These are phyloP conservation scores for Pseudogymnoascus sp. DNA, from an alignment of 2,329 filamentous ascomycete species.

Conservation along the genomic window DNA sequence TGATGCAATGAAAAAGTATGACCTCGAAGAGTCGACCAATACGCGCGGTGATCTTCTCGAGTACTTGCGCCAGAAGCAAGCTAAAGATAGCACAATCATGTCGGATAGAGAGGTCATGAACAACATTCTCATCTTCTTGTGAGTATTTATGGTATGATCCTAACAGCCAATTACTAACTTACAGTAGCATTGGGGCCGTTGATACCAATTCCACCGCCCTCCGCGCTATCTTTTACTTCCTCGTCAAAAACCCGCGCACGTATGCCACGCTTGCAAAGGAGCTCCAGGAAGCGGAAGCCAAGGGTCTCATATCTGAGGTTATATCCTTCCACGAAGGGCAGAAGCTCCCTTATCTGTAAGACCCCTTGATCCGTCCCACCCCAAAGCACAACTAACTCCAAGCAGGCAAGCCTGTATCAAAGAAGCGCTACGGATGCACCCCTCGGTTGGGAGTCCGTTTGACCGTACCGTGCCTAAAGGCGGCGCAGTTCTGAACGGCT, in stretches of 20 bases:
- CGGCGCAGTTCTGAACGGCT: constrained; percentile 9
- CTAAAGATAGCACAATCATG: background rate
- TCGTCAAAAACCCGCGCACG: constrained; percentile 12
- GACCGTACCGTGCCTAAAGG: constrained; percentile 9
- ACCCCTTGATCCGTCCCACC: background rate
- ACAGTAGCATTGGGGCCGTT: constrained; percentile 11
- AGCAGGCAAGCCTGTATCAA: constrained; percentile 11
- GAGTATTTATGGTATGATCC: background rate
- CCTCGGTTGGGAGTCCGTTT: constrained; percentile 1
- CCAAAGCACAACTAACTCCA: background rate
- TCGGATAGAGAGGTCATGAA: background rate
- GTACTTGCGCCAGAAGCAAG: background rate
- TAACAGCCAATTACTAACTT: background rate
- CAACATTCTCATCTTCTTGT: background rate
- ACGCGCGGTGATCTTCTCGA: background rate
- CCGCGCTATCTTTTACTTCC: constrained; percentile 15
- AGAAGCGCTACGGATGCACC: constrained; percentile 12
- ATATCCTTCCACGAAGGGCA: constrained; percentile 9
- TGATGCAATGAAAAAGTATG: background rate
- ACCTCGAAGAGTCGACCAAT: background rate
- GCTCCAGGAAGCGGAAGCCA: constrained; percentile 9
- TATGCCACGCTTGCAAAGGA: constrained; percentile 13
- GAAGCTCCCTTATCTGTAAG: constrained; percentile 13
- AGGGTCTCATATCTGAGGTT: constrained; percentile 8
- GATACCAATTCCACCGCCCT: constrained; percentile 17